These are phyloP conservation scores for Osmanthus fragrans DNA, from an alignment of 257 asterid genomes.

Conservation along the genomic window DNA sequence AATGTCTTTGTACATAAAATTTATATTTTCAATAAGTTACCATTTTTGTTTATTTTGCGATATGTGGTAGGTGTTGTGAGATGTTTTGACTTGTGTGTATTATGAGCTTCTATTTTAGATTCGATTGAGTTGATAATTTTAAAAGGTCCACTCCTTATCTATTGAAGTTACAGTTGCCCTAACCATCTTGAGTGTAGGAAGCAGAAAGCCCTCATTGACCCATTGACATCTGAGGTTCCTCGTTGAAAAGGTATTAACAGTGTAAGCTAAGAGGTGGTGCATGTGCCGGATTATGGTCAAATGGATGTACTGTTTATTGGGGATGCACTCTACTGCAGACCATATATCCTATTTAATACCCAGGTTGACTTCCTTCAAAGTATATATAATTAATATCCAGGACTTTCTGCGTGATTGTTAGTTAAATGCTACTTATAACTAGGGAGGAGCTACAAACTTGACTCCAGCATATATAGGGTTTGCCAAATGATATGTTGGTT, in stretches of 20 bases:
- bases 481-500: conserved; percentile 3
- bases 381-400: background rate
- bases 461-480: background rate
- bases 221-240: conserved; percentile 14
- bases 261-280: conserved; percentile 29
- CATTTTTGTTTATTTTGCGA: conserved; percentile 27
- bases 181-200: conserved; percentile 22
- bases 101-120: conserved; percentile 11
- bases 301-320: background rate
- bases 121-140: background rate
- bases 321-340: background rate
- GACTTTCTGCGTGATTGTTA: conserved; percentile 14
- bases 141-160: background rate
- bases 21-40: conserved; percentile 57
- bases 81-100: background rate
- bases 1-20: conserved; percentile 67
- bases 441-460: conserved; percentile 11
- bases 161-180: conserved; percentile 12
- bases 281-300: background rate
- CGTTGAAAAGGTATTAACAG: conserved; percentile 23
- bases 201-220: conserved; percentile 23
- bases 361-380: conserved; percentile 1
- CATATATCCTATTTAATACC: background rate
- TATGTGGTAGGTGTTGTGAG: conserved; percentile 14
- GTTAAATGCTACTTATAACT: conserved; percentile 15